A percentile compares a stretch with the other conserved stretches of the same genome.
Evolutionary conservation across 73 alveolate species (phyloP).

Genomic region (Paramecium primaurelia): DNA sequence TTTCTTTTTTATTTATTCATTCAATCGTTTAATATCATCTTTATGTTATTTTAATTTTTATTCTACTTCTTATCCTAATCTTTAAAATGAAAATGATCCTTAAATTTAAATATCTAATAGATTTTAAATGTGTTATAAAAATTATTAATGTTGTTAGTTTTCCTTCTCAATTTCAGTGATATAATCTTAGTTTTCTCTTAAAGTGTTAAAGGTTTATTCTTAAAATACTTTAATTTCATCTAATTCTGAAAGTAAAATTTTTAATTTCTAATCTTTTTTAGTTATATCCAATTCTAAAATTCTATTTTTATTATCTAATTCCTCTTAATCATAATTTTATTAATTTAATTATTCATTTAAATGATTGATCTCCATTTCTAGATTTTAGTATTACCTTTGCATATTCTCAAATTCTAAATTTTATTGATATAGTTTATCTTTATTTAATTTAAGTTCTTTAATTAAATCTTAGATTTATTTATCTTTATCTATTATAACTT

Average conservation of each 20-base stretch:
- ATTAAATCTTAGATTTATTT: background rate
- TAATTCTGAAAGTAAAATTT: background rate
- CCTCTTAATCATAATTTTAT: background rate
- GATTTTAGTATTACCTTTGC: background rate
- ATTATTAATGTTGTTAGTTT: background rate
- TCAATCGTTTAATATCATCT: background rate
- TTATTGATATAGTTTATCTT: background rate
- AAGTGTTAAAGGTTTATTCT: background rate
- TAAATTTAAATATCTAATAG: background rate
- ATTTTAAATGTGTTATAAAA: background rate
- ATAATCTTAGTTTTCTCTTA: slow-evolving; percentile 28
- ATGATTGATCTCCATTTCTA: background rate
- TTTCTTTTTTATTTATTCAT: background rate
- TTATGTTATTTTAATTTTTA: slow-evolving; percentile 17
- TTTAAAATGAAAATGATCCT: slow-evolving; percentile 25
- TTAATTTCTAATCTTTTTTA: background rate
- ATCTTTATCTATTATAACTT: background rate
- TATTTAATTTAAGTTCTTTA: background rate
- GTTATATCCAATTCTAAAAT: background rate
- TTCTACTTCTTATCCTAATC: slow-evolving; percentile 38
- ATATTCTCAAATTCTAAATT: background rate
- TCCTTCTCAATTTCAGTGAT: slow-evolving; percentile 4
- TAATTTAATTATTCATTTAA: background rate
- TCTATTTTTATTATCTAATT: background rate
- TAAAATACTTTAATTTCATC: slow-evolving; percentile 12